Evolutionary conservation across 179 eudicot species (phyloP), one percentile per base, ranked within the genome.

Genomic region (Patellifolia procumbens): DNA sequence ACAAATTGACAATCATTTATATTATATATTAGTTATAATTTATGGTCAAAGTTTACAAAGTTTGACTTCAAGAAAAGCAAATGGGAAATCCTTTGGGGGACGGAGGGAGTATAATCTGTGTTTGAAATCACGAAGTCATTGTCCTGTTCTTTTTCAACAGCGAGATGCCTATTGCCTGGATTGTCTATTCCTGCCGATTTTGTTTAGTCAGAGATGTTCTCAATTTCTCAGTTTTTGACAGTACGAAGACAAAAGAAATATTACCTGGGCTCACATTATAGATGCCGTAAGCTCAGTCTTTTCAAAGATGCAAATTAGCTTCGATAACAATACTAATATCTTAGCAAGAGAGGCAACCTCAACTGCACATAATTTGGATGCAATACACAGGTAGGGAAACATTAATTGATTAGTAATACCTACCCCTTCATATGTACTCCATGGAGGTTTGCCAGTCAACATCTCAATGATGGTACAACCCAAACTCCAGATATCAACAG

Each of bases 401-500:
- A 58, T 61, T 56, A 26, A 10, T n/a, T 35, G 65, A 37, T 49
- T 9, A 64, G 42, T 42, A 4, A 52, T 69, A 74, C 94, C 68
- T 83, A 94, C 98, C 83, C 93, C 97, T 93, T 93, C 97, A 74
- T 76, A 86, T 70, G 88, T 97, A 72, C 89, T 90, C 97, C 97
- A 95, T 35, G 99, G 99, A 61, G 97, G 99, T 82, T 85, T 90
- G 37, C 97, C 97, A 42, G 91, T 85, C 74, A 95, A 77, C 99
- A 95, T 95, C 81, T 95, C 99, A 71, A 95, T 93, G 31, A 93
- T 84, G 10, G 99, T 95, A 78, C 99, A 93, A 35, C 99, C 99
- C 85, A 95, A 87, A 81, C 99, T 95, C 99, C 99, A 95, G 56
- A 95, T 95, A 79, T 95, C 99, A 84, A 90, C 88, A 79, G 97